Percentiles rank a stretch among this genome's conserved stretches.
Evolutionary conservation across 345 rosid genomes (phyloP).

Genomic region (Abelmoschus esculentus): DNA sequence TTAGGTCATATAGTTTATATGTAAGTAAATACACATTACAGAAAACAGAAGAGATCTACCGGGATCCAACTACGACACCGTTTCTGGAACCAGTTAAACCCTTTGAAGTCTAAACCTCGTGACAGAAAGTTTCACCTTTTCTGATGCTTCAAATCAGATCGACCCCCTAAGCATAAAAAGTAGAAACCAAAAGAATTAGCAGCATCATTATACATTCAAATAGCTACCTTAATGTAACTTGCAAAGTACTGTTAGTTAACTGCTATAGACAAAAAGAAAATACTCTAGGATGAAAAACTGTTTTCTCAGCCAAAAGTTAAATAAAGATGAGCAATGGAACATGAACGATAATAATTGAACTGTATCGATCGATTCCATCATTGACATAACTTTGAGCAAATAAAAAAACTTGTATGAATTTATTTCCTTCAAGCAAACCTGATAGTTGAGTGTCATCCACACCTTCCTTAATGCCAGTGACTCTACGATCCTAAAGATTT

Average conservation of each 20-base stretch:
- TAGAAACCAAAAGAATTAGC: background rate
- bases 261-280: too few species aligned
- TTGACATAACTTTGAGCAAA: background rate
- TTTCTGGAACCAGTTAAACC: background rate
- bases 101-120: background rate
- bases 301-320: background rate
- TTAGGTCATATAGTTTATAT: too few species aligned
- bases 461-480: slow-evolving; percentile 32
- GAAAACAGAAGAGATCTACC: too few species aligned
- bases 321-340: too few species aligned
- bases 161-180: background rate
- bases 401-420: background rate
- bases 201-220: background rate
- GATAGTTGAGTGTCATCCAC: slow-evolving; percentile 5
- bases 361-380: too few species aligned
- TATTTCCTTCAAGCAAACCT: slow-evolving; percentile 22
- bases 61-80: background rate
- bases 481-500: slow-evolving; percentile 27
- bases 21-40: too few species aligned
- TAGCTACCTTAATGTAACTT: background rate
- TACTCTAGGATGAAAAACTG: background rate
- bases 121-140: background rate
- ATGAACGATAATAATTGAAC: too few species aligned
- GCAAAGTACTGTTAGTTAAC: background rate
- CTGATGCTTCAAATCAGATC: background rate